These are phyloP conservation scores for Moricandia arvensis DNA, from an alignment of 345 rosid species.

Conservation along the genomic window DNA sequence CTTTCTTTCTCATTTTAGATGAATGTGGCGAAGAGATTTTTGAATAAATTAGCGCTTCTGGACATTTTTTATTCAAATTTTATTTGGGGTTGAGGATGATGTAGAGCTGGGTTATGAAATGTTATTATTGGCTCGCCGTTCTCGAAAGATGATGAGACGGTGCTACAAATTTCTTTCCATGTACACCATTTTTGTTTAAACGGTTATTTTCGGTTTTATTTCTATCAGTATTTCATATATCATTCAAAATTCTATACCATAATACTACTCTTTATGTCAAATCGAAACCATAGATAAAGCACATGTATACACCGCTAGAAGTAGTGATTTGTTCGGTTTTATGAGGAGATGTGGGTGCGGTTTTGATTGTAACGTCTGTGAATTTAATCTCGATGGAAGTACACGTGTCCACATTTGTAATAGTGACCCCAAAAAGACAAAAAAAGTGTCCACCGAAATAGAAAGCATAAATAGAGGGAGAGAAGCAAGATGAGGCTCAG, in stretches of 20 bases:
- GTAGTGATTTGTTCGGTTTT: not conserved
- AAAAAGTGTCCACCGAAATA: conserved; percentile 25
- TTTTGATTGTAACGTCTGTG: conserved; percentile 16
- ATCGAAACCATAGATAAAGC: not conserved
- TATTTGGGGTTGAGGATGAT: too few relatives aligned
- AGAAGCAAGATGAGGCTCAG: conserved; percentile 16
- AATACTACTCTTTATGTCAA: not conserved
- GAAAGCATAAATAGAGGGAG: conserved; percentile 27
- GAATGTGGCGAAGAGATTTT: too few relatives aligned
- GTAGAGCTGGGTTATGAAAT: too few relatives aligned
- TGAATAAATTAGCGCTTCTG: too few relatives aligned
- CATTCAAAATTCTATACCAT: not conserved
- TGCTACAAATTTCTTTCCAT: too few relatives aligned
- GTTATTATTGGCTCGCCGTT: too few relatives aligned
- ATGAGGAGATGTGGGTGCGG: conserved; percentile 6
- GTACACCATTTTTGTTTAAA: too few relatives aligned
- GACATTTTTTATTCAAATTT: too few relatives aligned
- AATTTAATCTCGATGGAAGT: conserved; percentile 21
- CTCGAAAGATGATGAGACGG: too few relatives aligned
- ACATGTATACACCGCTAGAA: not conserved
- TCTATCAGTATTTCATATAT: not conserved
- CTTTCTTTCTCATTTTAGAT: too few relatives aligned
- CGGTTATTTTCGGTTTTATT: not conserved
- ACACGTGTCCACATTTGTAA: conserved; percentile 23
- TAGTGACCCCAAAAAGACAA: not conserved